Base-by-base conservation (phyloP, 2,329 filamentous ascomycete genomes). In the Geosmithia flava region DNA sequence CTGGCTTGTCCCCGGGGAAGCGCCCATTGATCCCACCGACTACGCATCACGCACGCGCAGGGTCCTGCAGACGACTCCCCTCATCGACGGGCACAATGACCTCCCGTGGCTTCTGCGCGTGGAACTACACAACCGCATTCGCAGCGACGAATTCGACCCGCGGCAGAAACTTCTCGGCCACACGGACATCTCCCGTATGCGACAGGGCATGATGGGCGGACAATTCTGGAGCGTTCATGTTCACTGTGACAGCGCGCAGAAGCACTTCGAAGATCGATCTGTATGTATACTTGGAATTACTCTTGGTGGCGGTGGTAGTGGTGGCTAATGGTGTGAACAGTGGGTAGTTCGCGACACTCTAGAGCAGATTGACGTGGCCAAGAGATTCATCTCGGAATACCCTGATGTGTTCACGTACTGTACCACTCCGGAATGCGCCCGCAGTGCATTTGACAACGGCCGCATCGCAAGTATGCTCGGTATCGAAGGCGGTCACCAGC, bases 341-440 rank as follows among this genome's bases (percentile, higher is more conserved):
- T 44, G 47, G 47, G 47, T 39, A 5, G 43, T 44, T 17, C 44
- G 51, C 13, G 53, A 54, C 46, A 57, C 57, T 0, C 49, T 61
- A 10, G 59, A 66, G 45, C 62, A 66, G 50, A 63, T 66, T n/a
- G 63, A 64, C 37, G 56, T 65, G 13, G 54, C 57, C 6, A 53
- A 54, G 17, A 53, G 61, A 3, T 58, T 64, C 33, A 60, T 63
- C 37, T 50, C 54, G 27, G 47, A 48, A 16, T 48, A 48, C 44
- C 84, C 84, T 2, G 47, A 44, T 8, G 41, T 44, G 6, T 44
- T 48, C 17, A 19, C 23, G 29, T 60, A 54, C 30, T 62, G 59
- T 39, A 55, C 56, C 30, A 59, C 49, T 0, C 40, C 58, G 2
- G 49, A 50, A 2, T 62, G 61, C 19, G 56, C 56, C 8, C 55